These are phyloP conservation scores for Toxicodendron radicans DNA, from an alignment of 345 rosid genomes.

Conservation along the genomic window DNA sequence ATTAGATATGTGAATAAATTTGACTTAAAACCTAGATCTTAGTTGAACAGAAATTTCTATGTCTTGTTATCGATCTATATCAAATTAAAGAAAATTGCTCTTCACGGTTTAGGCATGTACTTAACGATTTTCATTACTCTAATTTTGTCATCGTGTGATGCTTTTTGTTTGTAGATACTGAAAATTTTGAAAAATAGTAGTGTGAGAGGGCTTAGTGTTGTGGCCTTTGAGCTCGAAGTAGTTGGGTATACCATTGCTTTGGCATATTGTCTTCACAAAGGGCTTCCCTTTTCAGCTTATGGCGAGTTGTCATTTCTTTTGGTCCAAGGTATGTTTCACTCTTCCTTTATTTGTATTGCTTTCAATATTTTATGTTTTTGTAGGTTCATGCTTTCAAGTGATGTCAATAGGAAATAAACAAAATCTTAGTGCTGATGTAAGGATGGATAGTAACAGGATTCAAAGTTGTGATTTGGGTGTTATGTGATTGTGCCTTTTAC, in stretches of 20 bases:
- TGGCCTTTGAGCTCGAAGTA: constrained; percentile 86
- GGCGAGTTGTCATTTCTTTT: constrained; percentile 89
- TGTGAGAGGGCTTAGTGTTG: constrained; percentile 77
- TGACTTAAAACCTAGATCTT: background rate
- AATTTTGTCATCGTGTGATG: background rate
- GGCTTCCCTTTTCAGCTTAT: constrained; percentile 92
- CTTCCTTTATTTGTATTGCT: background rate
- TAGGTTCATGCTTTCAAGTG: background rate
- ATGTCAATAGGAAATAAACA: no score
- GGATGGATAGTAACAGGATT: background rate
- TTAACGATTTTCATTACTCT: background rate
- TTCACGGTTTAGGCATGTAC: background rate
- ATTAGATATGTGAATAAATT: background rate
- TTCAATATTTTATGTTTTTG: background rate
- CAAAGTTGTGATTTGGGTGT: background rate
- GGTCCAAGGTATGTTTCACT: constrained; percentile 57
- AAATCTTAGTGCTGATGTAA: background rate
- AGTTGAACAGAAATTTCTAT: background rate
- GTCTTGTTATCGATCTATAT: background rate
- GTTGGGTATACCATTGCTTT: constrained; percentile 88
- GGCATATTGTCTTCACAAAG: constrained; percentile 88
- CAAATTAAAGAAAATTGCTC: background rate
- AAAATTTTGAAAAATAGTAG: constrained; percentile 79
- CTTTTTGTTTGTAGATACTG: constrained; percentile 51
- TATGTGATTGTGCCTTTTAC: background rate